Evolutionary conservation across 2,329 filamentous ascomycete species (phyloP).

Genomic region (Endocalyx cinctus): DNA sequence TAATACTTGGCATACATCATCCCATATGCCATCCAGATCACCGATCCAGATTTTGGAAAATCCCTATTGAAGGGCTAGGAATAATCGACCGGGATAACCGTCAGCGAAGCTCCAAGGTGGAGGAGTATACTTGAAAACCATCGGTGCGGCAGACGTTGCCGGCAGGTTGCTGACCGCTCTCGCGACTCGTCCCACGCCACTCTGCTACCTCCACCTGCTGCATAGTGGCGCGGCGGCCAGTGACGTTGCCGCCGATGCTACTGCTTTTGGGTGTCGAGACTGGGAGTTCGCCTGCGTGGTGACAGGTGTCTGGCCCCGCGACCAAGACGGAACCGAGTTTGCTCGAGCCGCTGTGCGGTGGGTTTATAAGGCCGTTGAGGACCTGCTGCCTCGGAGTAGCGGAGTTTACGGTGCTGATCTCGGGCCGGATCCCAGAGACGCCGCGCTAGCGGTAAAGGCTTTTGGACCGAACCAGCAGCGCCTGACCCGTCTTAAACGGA

Average conservation of each 20-base stretch:
- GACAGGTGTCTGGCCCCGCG: constrained; percentile 56
- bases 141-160: constrained; percentile 31
- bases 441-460: constrained; percentile 42
- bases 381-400: constrained; percentile 44
- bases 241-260: constrained; percentile 38
- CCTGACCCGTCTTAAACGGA: constrained; percentile 46
- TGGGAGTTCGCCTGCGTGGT: constrained; percentile 63
- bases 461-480: constrained; percentile 52
- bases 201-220: constrained; percentile 59
- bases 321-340: constrained; percentile 40
- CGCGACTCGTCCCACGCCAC: constrained; percentile 40
- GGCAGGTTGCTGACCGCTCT: constrained; percentile 40
- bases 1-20: too few species aligned
- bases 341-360: constrained; percentile 40
- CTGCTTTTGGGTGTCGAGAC: constrained; percentile 59
- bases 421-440: constrained; percentile 57
- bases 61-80: too few species aligned
- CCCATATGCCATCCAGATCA: too few species aligned
- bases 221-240: constrained; percentile 52
- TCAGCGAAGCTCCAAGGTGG: too few species aligned
- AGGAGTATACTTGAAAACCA: constrained; percentile 53
- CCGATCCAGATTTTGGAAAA: too few species aligned
- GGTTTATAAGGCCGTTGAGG: constrained; percentile 49
- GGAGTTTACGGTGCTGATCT: constrained; percentile 59
- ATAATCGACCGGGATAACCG: too few species aligned